Evolutionary conservation across 2,329 filamentous ascomycete species (phyloP).

Genomic region (Xylaria hypoxylon): DNA sequence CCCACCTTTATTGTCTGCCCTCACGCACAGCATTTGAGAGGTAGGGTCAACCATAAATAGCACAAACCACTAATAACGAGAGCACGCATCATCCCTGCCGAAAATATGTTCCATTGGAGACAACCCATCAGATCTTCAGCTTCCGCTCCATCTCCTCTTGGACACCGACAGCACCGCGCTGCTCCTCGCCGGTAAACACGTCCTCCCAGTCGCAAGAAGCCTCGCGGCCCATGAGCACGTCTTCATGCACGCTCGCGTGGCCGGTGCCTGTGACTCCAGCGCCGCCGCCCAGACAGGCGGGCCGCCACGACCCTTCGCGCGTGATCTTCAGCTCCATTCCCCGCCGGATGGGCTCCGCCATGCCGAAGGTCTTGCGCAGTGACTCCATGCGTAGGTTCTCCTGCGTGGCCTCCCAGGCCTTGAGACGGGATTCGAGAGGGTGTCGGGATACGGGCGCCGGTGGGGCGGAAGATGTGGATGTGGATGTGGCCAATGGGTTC

Average conservation of each 20-base stretch:
- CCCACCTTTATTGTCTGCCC: neutral
- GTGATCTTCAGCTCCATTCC: conserved; percentile 97
- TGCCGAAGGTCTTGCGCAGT: conserved; percentile 87
- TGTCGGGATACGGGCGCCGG: conserved; percentile 73
- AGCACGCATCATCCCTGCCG: neutral
- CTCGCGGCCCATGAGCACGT: conserved; percentile 86
- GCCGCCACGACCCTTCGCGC: conserved; percentile 81
- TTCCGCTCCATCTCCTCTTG: conserved; percentile 95
- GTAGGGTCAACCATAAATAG: neutral
- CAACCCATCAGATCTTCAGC: conserved; percentile 74
- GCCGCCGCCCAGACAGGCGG: conserved; percentile 73
- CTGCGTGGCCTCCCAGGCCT: conserved; percentile 91
- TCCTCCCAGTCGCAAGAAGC: conserved; percentile 90
- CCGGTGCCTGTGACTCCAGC: conserved; percentile 70
- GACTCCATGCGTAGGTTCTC: conserved; percentile 88
- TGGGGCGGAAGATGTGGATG: conserved; percentile 37
- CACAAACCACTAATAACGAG: conserved; percentile 7
- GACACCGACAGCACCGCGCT: conserved; percentile 76
- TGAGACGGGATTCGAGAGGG: conserved; percentile 90
- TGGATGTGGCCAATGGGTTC: conserved; percentile 64
- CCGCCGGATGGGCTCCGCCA: conserved; percentile 90
- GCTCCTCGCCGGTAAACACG: conserved; percentile 84
- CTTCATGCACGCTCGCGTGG: conserved; percentile 81
- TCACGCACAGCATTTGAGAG: conserved; percentile 5
- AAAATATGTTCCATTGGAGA: neutral